phyloP scores from a whole-genome alignment of 352 stramenopile species.

The Globisporangium canariense region DNA sequence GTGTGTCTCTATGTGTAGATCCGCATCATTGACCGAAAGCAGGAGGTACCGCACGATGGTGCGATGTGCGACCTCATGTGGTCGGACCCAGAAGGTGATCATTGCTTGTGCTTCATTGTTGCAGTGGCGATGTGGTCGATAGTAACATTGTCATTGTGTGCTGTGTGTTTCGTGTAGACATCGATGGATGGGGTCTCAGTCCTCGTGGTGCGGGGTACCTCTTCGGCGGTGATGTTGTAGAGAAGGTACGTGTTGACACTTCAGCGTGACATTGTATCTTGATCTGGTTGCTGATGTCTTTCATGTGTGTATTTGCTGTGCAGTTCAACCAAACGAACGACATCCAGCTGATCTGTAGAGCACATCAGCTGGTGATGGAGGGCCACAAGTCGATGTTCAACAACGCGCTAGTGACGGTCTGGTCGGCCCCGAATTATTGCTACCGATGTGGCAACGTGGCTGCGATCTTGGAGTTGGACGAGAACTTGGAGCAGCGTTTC shows the following conservation, averaged over 20 bases:
- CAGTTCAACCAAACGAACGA: conserved; percentile 98
- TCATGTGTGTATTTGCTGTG: background rate
- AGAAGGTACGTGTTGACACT: conserved; percentile 63
- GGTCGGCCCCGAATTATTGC: conserved; percentile 99
- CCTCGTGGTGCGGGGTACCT: conserved; percentile 97
- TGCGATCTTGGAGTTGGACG: conserved; percentile 98
- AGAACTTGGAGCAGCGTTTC: conserved; percentile 91
- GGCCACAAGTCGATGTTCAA: conserved; percentile 96
- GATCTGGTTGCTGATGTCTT: background rate
- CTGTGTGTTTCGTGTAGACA: conserved; percentile 71
- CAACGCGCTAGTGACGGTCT: conserved; percentile 97
- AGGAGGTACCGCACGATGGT: conserved; percentile 98
- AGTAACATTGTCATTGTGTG: background rate
- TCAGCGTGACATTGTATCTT: background rate
- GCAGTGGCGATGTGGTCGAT: conserved; percentile 56
- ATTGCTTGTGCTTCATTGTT: background rate
- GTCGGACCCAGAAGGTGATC: conserved; percentile 89
- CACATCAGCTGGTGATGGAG: conserved; percentile 96
- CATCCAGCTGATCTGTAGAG: conserved; percentile 96
- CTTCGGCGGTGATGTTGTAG: conserved; percentile 97
- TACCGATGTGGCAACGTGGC: conserved; percentile 98
- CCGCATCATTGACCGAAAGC: conserved; percentile 94
- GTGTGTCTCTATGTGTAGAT: conserved; percentile 31
- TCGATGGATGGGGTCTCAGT: conserved; percentile 97
- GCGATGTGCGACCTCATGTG: conserved; percentile 98